phyloP scores from a whole-genome alignment of 228 moss, liverwort and hornwort species.

The Sphagnum magellanicum region DNA sequence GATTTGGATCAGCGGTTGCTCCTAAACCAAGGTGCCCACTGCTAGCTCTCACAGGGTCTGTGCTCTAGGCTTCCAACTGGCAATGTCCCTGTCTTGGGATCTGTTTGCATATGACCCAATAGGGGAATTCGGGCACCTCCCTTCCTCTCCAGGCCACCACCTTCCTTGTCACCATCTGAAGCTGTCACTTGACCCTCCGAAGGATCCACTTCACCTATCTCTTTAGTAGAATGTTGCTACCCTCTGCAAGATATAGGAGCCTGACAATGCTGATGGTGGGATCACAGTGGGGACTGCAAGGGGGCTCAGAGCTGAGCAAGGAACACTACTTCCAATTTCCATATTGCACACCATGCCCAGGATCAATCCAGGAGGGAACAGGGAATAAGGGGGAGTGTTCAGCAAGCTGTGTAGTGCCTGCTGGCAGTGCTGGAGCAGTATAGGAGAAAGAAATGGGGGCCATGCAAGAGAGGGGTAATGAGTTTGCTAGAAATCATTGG shows the following conservation, averaged over 20 bases:
- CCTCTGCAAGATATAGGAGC: conserved; percentile 80
- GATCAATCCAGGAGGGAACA: conserved; percentile 93
- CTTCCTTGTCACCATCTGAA: conserved; percentile 40
- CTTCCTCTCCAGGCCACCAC: conserved; percentile 44
- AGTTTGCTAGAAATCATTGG: conserved; percentile 64
- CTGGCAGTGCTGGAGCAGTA: conserved; percentile 75
- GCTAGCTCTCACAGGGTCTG: conserved; percentile 74
- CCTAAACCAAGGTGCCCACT: conserved; percentile 86
- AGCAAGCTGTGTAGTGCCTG: conserved; percentile 41
- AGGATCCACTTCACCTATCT: conserved; percentile 89
- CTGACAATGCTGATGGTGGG: conserved; percentile 65
- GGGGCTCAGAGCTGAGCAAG: conserved; percentile 89
- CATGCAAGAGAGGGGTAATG: conserved; percentile 65
- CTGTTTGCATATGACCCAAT: conserved; percentile 75
- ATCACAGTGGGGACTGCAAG: conserved; percentile 94
- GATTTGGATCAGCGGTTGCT: conserved; percentile 88
- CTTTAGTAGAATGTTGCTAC: conserved; percentile 86
- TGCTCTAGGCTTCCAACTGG: conserved; percentile 92
- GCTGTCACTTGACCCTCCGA: conserved; percentile 72
- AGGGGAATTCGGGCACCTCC: conserved; percentile 86
- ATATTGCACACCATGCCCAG: conserved; percentile 99
- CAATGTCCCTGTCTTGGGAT: conserved; percentile 75
- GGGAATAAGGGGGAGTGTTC: conserved; percentile 81
- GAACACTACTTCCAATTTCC: conserved; percentile 99
- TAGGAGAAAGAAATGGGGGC: conserved; percentile 81